A percentile compares a stretch with the other conserved stretches of the same genome.
phyloP scores from a whole-genome alignment of 2,329 filamentous ascomycete genomes.

The Fusarium scirpi region DNA sequence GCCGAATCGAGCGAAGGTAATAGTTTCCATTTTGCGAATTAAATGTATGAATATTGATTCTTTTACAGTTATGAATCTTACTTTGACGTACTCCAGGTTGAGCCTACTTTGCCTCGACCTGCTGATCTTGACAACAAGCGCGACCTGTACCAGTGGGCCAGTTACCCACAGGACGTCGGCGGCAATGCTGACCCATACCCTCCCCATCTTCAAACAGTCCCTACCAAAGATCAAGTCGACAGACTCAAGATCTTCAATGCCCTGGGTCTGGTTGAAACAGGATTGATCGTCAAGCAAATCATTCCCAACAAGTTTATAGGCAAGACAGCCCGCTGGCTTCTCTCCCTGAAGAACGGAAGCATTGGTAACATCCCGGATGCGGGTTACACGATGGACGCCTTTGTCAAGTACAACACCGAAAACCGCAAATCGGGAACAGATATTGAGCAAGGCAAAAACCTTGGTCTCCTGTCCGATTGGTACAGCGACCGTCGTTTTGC shows the following conservation, averaged over 20 bases:
- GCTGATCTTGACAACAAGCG: neutral
- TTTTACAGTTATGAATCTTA: neutral
- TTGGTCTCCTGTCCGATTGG: neutral
- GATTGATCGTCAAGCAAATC: neutral
- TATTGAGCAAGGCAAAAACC: neutral
- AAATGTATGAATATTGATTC: fast-evolving
- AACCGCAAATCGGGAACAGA: neutral
- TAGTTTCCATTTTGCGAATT: neutral
- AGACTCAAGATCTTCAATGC: neutral
- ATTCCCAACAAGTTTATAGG: neutral
- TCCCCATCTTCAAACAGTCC: neutral
- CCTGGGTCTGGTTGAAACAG: neutral
- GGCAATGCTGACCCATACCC: neutral
- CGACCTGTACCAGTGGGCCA: neutral
- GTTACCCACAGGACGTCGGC: neutral
- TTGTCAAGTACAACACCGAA: neutral
- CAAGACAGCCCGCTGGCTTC: neutral
- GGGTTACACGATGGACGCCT: neutral
- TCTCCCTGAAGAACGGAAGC: neutral
- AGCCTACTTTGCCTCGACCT: neutral
- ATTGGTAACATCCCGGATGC: neutral
- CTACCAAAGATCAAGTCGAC: neutral
- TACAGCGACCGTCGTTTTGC: neutral
- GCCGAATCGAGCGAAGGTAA: neutral
- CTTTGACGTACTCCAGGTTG: neutral